Evolutionary conservation across 805 yeast species (phyloP).

Genomic region (Danielia oregonensis): DNA sequence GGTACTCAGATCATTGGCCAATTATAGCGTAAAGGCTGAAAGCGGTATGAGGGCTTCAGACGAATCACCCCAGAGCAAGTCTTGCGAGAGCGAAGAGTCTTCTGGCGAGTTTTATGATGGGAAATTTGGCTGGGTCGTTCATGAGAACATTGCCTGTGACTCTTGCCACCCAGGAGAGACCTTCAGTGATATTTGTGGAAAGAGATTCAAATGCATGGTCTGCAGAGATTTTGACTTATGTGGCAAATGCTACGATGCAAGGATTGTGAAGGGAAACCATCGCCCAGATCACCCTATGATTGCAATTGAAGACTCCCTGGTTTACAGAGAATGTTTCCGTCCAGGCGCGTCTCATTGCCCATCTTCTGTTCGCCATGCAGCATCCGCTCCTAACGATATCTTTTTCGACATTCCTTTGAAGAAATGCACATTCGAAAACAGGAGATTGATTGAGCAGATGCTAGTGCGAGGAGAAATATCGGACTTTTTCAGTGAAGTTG

Average conservation of each 20-base stretch:
- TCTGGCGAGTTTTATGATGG: not conserved
- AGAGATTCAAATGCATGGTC: constrained; percentile 14
- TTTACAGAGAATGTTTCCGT: not conserved
- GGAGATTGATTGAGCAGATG: constrained; percentile 13
- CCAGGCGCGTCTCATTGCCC: not conserved
- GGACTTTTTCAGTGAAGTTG: constrained; percentile 16
- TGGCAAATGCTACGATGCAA: constrained; percentile 6
- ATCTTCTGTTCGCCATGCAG: too few species aligned
- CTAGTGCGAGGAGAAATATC: constrained; percentile 14
- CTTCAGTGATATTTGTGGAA: constrained; percentile 5
- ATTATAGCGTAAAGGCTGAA: constrained; percentile 2
- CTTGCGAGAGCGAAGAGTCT: not conserved
- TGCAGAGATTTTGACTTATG: constrained; percentile 16
- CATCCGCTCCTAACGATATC: not conserved
- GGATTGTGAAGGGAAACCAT: constrained; percentile 4
- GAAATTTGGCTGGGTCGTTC: constrained; percentile 11
- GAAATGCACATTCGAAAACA: not conserved
- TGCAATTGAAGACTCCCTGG: constrained; percentile 4
- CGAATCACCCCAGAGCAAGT: not conserved
- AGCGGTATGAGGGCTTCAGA: constrained; percentile 1
- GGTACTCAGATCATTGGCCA: constrained; percentile 10
- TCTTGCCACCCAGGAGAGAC: constrained; percentile 24
- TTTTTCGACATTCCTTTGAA: not conserved
- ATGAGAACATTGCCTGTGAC: constrained; percentile 31
- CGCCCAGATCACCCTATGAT: constrained; percentile 13